These are phyloP conservation scores for Themeda triandra DNA, from an alignment of 176 grass and related monocot genomes.

Conservation along the genomic window DNA sequence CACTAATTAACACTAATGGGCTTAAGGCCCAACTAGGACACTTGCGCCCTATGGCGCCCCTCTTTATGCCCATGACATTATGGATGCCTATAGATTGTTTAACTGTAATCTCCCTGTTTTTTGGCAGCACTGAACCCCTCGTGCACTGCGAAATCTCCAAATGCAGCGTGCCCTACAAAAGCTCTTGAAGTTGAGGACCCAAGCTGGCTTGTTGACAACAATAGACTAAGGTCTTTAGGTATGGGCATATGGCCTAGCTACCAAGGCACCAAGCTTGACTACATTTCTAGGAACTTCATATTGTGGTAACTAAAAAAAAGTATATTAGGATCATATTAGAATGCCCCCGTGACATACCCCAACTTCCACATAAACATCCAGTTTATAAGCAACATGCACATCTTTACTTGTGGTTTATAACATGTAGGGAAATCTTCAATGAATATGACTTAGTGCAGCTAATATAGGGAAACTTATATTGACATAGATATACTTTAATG, in stretches of 20 bases:
- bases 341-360: background rate
- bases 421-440: background rate
- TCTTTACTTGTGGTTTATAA: background rate
- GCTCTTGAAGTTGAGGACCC: slow-evolving; percentile 61
- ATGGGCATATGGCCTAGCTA: slow-evolving; percentile 33
- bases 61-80: too few species aligned
- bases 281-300: slow-evolving; percentile 1
- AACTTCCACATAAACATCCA: background rate
- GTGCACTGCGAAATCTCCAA: slow-evolving; percentile 25
- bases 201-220: slow-evolving; percentile 75
- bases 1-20: too few species aligned
- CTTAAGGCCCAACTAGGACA: too few species aligned
- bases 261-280: background rate
- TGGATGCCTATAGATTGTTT: slow-evolving; percentile 5
- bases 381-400: background rate
- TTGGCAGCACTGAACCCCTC: slow-evolving; percentile 14
- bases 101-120: background rate
- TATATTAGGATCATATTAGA: background rate
- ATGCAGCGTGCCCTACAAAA: slow-evolving; percentile 24
- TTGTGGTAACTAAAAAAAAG: slow-evolving; percentile 1
- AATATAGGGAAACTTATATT: background rate
- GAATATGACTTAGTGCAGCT: background rate
- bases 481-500: background rate
- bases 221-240: slow-evolving; percentile 76
- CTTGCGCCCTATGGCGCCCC: too few species aligned